phyloP scores from a whole-genome alignment of 225 moss, liverwort and hornwort species.

The Polytrichum formosum region DNA sequence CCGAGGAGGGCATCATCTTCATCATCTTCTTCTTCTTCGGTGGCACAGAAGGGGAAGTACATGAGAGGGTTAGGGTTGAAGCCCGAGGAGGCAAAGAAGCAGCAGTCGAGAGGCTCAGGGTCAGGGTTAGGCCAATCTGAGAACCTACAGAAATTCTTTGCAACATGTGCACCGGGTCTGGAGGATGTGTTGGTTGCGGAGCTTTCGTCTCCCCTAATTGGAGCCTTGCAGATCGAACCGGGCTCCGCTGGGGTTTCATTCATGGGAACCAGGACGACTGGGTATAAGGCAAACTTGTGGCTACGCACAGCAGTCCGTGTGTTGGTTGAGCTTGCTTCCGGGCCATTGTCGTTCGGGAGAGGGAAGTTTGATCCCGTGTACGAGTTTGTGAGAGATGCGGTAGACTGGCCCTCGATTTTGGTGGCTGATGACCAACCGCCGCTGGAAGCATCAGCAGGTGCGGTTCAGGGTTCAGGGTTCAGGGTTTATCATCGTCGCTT shows the following conservation, averaged over 20 bases:
- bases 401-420: slow-evolving; percentile 75
- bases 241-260: slow-evolving; percentile 89
- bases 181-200: slow-evolving; percentile 82
- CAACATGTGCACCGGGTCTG: slow-evolving; percentile 84
- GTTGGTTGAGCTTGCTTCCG: slow-evolving; percentile 71
- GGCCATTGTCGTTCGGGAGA: slow-evolving; percentile 41
- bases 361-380: slow-evolving; percentile 69
- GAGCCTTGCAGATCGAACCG: slow-evolving; percentile 57
- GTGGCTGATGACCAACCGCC: slow-evolving; percentile 29
- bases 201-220: slow-evolving; percentile 61
- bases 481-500: no score
- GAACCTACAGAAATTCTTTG: slow-evolving; percentile 51
- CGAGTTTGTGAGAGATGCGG: slow-evolving; percentile 62
- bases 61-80: slow-evolving; percentile 19
- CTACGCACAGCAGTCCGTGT: slow-evolving; percentile 77
- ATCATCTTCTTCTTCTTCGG: background rate
- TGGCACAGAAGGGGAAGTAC: slow-evolving; percentile 29
- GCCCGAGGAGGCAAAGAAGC: background rate
- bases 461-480: no score
- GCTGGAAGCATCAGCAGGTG: background rate
- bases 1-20: background rate
- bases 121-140: slow-evolving; percentile 1
- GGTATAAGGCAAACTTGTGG: slow-evolving; percentile 73
- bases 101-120: background rate
- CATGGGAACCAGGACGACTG: slow-evolving; percentile 50